phyloP scores from a whole-genome alignment of 2,329 filamentous ascomycete species.

The Xylaria sp. region DNA sequence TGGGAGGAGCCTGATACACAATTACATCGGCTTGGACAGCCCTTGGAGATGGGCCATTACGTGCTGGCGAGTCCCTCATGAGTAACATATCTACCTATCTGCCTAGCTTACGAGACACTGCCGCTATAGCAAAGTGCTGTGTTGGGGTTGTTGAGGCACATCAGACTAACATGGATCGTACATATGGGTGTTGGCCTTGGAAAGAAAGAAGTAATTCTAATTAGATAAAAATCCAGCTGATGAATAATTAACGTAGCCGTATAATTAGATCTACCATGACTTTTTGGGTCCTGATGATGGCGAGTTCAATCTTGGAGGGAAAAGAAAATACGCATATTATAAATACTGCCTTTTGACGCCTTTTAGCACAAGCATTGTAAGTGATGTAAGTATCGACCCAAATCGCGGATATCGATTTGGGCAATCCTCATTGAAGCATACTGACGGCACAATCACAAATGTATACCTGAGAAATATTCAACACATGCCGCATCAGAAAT shows the following conservation, averaged over 20 bases:
- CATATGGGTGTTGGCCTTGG: background rate
- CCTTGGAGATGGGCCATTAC: constrained; percentile 38
- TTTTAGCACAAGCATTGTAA: background rate
- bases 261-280: background rate
- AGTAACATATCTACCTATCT: background rate
- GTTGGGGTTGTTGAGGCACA: background rate
- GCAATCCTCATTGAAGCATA: background rate
- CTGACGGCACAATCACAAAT: background rate
- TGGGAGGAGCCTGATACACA: constrained; percentile 46
- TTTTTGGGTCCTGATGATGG: too few species aligned
- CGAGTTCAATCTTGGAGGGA: too few species aligned
- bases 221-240: background rate
- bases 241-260: too few species aligned
- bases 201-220: background rate
- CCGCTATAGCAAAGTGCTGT: background rate
- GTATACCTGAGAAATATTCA: background rate
- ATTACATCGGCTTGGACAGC: constrained; percentile 41
- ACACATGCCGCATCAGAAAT: background rate
- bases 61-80: constrained; percentile 26
- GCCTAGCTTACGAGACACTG: background rate
- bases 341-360: too few species aligned
- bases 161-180: background rate
- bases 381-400: background rate
- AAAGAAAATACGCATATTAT: too few species aligned
- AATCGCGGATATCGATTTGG: background rate